These are phyloP conservation scores for Diaporthe sp. DNA, from an alignment of 2,329 filamentous ascomycete genomes.

Conservation along the genomic window DNA sequence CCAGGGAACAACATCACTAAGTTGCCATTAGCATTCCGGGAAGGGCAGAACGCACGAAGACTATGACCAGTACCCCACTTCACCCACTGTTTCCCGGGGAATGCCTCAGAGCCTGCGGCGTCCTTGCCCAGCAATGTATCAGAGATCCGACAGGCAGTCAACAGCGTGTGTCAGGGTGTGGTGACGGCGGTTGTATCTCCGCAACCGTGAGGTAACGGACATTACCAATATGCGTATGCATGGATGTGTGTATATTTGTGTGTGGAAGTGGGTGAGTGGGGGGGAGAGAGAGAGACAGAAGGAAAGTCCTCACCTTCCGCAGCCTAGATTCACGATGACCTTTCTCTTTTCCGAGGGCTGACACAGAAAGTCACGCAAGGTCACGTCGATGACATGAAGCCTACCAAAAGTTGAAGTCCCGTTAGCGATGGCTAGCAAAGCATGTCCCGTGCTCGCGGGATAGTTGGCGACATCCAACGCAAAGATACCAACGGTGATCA, in stretches of 20 bases:
- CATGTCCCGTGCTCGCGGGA: no score
- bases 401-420: constrained; percentile 49
- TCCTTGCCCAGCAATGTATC: neutral
- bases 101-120: neutral
- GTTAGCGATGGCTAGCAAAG: no score
- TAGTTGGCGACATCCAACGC: no score
- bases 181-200: neutral
- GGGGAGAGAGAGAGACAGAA: neutral
- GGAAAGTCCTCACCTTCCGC: constrained; percentile 81
- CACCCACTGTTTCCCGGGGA: neutral
- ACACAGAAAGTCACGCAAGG: constrained; percentile 79
- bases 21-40: neutral
- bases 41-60: neutral
- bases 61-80: constrained; percentile 1
- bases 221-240: neutral
- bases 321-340: constrained; percentile 86
- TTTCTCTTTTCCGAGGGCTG: constrained; percentile 68
- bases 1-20: constrained; percentile 88
- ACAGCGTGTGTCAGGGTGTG: neutral
- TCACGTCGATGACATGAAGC: constrained; percentile 83
- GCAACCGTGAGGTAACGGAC: neutral
- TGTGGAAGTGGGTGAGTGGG: neutral
- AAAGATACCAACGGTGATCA: no score
- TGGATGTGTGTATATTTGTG: neutral
- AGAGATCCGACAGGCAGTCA: neutral